Base-by-base conservation (phyloP, 805 yeast genomes). In the Schizosaccharomyces osmophilus region DNA sequence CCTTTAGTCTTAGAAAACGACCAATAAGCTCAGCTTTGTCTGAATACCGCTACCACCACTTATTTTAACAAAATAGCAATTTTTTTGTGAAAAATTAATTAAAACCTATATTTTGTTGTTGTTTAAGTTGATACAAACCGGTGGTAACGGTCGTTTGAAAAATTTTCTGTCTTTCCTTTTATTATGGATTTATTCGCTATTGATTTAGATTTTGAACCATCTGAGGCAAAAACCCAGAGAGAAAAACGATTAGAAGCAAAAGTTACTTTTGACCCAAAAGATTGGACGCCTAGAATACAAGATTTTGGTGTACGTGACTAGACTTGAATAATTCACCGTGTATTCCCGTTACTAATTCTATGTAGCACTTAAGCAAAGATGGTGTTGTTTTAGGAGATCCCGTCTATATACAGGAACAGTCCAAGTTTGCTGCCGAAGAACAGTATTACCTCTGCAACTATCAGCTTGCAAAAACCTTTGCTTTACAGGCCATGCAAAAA, bases 161-260 rank as follows among this genome's bases (percentile, higher is more conserved):
- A 90, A 61, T 87, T 87, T 48, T 77, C 95, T 13, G 78, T 90
- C 72, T 97, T 97, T 22, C 95, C 97, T 68, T 85, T 86, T 68
- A 63, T 65, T 4, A 51, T 66, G n/a, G 57, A 51, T 9, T 29
- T 51, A 29, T 29, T 51, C 19, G 36, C 31, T 13, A 51, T 51
- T 24, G 57, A 51, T 51, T 29, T 51, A 36, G 57, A 51, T 22
- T 51, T 51, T 26, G 57, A 51, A 9, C 36, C 36, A 9, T 8
- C 15, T 15, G 57, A 51, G n/a, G 22, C 36, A 4, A 51, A 51
- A 29, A 22, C n/a, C 3, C 5, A 51, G 22, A 22, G 57, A 17
- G 32, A 51, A 9, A 29, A 22, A 17, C 39, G 57, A 24, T 29
- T 51, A 24, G 26, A 45, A 45, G 31, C 22, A 2, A 51, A 51